phyloP scores from a whole-genome alignment of 805 yeast genomes.

The Saccharomycopsis javanensis region DNA sequence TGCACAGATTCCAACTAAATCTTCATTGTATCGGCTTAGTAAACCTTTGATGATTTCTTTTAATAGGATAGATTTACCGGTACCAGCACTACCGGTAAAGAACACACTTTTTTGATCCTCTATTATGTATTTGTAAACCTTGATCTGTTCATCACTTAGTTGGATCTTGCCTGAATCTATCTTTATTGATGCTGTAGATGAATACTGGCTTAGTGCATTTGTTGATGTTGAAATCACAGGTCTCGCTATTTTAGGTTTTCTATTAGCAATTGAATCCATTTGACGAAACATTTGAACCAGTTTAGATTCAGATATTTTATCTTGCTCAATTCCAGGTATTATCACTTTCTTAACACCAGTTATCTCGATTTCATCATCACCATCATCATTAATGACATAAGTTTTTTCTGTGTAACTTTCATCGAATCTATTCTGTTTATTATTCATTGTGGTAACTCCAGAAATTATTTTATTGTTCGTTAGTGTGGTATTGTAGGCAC shows the following conservation, averaged over 20 bases:
- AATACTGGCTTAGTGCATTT: background rate
- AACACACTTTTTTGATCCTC: slow-evolving; percentile 46
- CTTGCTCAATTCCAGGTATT: background rate
- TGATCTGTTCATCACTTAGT: slow-evolving; percentile 39
- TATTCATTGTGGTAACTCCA: background rate
- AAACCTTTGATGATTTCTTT: slow-evolving; percentile 52
- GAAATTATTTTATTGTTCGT: background rate
- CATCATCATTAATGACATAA: background rate
- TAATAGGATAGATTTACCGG: slow-evolving; percentile 71
- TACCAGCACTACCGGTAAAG: slow-evolving; percentile 81
- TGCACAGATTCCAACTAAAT: slow-evolving; percentile 77
- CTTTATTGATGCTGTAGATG: background rate
- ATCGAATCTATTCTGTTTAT: background rate
- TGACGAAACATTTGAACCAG: slow-evolving; percentile 7
- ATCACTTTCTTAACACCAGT: background rate
- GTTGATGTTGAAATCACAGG: background rate
- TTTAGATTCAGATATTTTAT: background rate
- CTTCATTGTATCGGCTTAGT: slow-evolving; percentile 32
- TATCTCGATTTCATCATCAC: background rate
- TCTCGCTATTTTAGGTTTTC: slow-evolving; percentile 7
- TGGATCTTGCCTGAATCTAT: slow-evolving; percentile 12
- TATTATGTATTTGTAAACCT: slow-evolving; percentile 44
- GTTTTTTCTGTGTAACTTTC: background rate
- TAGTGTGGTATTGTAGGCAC: background rate
- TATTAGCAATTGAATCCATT: background rate